Evolutionary conservation across 306 rosid genomes (phyloP), one percentile per base, ranked within the genome.

Genomic region (Alnus glutinosa): DNA sequence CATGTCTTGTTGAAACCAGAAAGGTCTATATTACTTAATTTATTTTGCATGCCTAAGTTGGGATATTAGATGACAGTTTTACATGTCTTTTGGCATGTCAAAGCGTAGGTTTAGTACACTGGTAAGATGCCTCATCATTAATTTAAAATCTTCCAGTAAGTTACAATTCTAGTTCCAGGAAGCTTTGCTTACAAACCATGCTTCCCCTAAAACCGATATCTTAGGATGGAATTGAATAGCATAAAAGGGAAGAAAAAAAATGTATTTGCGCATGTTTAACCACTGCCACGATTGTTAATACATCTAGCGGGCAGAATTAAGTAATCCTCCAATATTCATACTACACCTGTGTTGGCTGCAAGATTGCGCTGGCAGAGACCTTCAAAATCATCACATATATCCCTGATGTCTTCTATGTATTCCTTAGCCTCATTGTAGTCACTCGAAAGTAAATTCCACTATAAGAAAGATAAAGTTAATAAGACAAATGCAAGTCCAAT

Each of bases 301-400:
- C 28, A 37, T 67, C 54, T 46, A 37, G 18, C 6, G 47, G 63
- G 67, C 44, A 5, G 54, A 75, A 32, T 49, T 68, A 34, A 34
- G 55, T 5, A 74, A 59, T 48, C 62, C 44, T 13, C 28, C 32
- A 54, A 64, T 16, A 44, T 39, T 59, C 36, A 83, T 39, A 50
- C n/a, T 7, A 7, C 78, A 90, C 94, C 92, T 85, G 94, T 87
- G 75, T 95, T 93, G 49, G 94, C 99, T 0, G 95, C 97, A 83
- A 95, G 97, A 80, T 95, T 95, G 77, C 94, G 96, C 76, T 95
- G 98, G 86, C 99, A 95, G 71, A 95, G 98, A 85, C 90, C 89
- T 89, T 93, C 99, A 84, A 85, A 92, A 82, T 93, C 92, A 55
- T 95, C 98, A 71, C 97, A 93, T 80, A 91, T 70, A 88, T 93